Evolutionary conservation across 208 protist species (phyloP), one percentile per base, ranked within the genome.

Genomic region (Trypanosoma platydactyli): DNA sequence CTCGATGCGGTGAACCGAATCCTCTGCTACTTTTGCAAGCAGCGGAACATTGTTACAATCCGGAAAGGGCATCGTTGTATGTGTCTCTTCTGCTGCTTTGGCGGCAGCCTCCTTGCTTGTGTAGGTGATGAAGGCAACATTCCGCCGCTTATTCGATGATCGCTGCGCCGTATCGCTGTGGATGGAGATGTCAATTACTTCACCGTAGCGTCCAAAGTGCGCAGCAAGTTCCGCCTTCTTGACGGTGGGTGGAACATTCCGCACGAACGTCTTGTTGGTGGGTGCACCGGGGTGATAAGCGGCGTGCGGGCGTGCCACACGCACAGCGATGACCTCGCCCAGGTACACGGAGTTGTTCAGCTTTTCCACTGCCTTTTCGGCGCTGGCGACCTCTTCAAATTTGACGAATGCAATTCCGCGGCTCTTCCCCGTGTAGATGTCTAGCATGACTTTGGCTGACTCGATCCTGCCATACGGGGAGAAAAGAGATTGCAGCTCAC

Each of bases 371-470:
- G 86, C 86, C 13, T 61, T 46, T 41, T 83, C 76, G 3, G 86
- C 83, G 55, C 61, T 24, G 30, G 71, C 61, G 22, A 83, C 68
- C 4, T 73, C 46, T 1, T n/a, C 71, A 50, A 82, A 92, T 65
- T 90, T 89, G 12, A 92, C 86, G 64, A 92, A 92, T 25, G 83
- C 86, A 40, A 90, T 89, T 42, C 83, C 71, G 40, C 83, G 81
- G 57, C 83, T 88, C 35, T 72, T 74, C 0, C 86, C 86, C 20
- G 79, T 90, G 77, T 83, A 79, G 38, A 92, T 92, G 73, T 92
- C 71, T 0, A 93, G 77, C 87, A 93, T 93, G 38, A 93, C 83
- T 78, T 93, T 93, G n/a, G 81, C 81, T 0, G 79, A 87, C 56
- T 86, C 76, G 35, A 93, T 86, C 33, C 40, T 53, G 11, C 87